phyloP scores from a whole-genome alignment of 257 asterid genomes.

The Rehmannia glutinosa region DNA sequence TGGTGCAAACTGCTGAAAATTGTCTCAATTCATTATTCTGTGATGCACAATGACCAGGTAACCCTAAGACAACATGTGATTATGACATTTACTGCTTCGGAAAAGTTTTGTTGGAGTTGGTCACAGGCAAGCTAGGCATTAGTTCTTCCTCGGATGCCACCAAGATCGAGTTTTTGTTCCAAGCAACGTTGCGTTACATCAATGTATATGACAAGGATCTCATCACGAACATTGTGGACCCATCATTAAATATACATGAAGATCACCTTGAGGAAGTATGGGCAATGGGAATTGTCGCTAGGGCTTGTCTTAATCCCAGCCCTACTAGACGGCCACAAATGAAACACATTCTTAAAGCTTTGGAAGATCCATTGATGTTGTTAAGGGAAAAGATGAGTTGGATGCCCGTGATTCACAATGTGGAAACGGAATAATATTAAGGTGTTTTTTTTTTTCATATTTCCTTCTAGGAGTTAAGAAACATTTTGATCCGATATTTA shows the following conservation, averaged over 20 bases:
- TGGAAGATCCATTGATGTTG: slow-evolving; percentile 56
- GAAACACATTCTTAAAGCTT: slow-evolving; percentile 51
- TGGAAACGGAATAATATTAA: no score
- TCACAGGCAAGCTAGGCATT: slow-evolving; percentile 54
- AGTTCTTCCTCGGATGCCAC: slow-evolving; percentile 39
- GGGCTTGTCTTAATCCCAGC: slow-evolving; percentile 59
- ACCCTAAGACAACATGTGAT: slow-evolving; percentile 35
- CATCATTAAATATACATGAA: slow-evolving; percentile 37
- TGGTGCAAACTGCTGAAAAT: no score
- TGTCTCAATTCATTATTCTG: no score
- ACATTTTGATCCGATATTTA: no score
- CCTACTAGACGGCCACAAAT: slow-evolving; percentile 48
- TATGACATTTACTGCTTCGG: slow-evolving; percentile 64
- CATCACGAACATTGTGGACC: slow-evolving; percentile 46
- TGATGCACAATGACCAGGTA: slow-evolving; percentile 29
- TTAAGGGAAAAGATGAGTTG: slow-evolving; percentile 56
- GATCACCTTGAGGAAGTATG: slow-evolving; percentile 54
- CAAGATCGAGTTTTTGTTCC: slow-evolving; percentile 38
- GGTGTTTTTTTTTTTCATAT: no score
- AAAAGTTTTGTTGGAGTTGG: slow-evolving; percentile 57
- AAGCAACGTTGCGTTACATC: slow-evolving; percentile 33
- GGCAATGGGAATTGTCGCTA: slow-evolving; percentile 60
- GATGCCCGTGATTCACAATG: no score
- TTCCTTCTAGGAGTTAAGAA: no score
- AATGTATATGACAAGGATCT: slow-evolving; percentile 47